Base-by-base conservation (phyloP, 495 filamentous ascomycete species). In the Glarea lozoyensis region DNA sequence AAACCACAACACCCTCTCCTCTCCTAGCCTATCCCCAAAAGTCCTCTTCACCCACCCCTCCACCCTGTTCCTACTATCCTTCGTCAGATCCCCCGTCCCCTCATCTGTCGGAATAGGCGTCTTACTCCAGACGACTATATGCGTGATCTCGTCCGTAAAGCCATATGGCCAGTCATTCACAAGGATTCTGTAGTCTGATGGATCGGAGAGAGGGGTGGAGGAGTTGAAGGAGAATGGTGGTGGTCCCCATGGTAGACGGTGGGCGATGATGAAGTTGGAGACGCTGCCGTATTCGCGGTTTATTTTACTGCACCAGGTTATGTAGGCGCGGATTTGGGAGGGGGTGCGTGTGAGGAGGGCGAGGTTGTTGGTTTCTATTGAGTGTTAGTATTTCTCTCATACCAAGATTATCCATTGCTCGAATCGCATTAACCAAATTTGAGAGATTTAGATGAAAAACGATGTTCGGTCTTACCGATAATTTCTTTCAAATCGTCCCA, bases 151-250 rank as follows among this genome's bases (percentile, higher is more conserved):
- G 4, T 76, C 66, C 0, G 57, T 72, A 19, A 89, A 55, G 0
- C 83, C 89, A 58, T 96, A 94, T 1, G 88, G 88, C 89, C 89
- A 96, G 66, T 94, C 88, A 54, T 96, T 96, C 44, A 70, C 66
- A 20, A 94, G 65, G 45, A 93, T 81, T 49, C 72, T 78, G 61
- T 76, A 88, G 66, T 94, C 87, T 35, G 67, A 66, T 16, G 71
- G 63, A 49, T 88, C 69, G 30, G 69, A 69, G 57, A 90, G 89
- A 25, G 84, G 84, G n/a, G 60, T 64, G 22, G 63, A 49, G 12
- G 73, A 78, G 32, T 55, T 57, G 2, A 67, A 63, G 7, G 50
- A 59, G 58, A 81, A 81, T 24, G 66, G 64, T 11, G 71, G 68
- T 16, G 60, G 56, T 6, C 48, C 52, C 90, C 90, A 95, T 10